These are phyloP conservation scores for Cryptococcus amylolentus DNA, from an alignment of 1,284 basidiomycete genomes.

Conservation along the genomic window DNA sequence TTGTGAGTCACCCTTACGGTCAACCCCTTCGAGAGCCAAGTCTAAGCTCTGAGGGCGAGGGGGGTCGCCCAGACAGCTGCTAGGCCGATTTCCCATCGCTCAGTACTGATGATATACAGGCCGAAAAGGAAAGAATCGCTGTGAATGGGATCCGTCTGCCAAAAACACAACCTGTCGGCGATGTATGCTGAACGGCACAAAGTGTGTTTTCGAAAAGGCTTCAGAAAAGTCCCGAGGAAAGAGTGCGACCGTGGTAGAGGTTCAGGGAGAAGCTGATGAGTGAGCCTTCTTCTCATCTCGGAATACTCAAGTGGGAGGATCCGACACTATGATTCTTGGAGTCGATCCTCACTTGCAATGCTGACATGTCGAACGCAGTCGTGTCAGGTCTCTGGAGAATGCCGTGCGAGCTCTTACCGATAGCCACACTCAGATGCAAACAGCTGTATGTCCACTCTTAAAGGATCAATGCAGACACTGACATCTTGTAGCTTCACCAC, in stretches of 20 bases:
- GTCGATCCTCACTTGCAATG: too few relatives aligned
- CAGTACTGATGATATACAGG: slow-evolving; percentile 37
- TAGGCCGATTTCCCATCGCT: too few relatives aligned
- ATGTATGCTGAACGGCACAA: slow-evolving; percentile 75
- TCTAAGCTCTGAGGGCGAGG: not conserved
- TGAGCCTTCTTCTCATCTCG: slow-evolving; percentile 10
- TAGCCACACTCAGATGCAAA: slow-evolving; percentile 47
- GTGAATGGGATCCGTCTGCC: slow-evolving; percentile 65
- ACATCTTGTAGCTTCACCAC: slow-evolving; percentile 35
- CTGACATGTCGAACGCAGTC: slow-evolving; percentile 7
- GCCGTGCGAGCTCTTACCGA: slow-evolving; percentile 39
- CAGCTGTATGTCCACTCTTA: slow-evolving; percentile 18
- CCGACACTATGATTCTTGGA: too few relatives aligned
- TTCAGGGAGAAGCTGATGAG: slow-evolving; percentile 54
- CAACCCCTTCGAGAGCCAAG: not conserved
- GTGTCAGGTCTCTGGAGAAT: slow-evolving; percentile 39
- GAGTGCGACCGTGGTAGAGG: slow-evolving; percentile 53
- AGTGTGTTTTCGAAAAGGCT: slow-evolving; percentile 87
- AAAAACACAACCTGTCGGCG: slow-evolving; percentile 60
- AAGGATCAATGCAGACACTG: not conserved
- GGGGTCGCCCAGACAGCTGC: too few relatives aligned
- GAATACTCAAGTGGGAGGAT: too few relatives aligned
- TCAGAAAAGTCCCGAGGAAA: slow-evolving; percentile 24
- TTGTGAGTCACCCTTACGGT: slow-evolving; percentile 28
- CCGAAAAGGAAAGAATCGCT: slow-evolving; percentile 86